A percentile compares a stretch with the other conserved stretches of the same genome.
phyloP scores from a whole-genome alignment of 2,329 filamentous ascomycete species.

The Sporothrix phasma region DNA sequence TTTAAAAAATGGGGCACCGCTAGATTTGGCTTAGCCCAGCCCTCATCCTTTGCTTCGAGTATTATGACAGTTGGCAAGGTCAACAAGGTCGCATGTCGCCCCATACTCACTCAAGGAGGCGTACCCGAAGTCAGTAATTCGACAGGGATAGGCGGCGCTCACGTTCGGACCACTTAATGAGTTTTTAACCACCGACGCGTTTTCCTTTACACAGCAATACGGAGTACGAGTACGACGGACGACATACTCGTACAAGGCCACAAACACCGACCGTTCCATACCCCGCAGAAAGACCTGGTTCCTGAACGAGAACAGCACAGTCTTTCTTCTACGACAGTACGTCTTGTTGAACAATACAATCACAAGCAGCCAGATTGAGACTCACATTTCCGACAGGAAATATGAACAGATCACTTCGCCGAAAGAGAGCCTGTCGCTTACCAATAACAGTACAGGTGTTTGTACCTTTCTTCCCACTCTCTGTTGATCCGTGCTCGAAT shows the following conservation, averaged over 20 bases:
- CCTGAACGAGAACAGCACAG: neutral
- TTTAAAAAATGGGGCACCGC: constrained; percentile 1
- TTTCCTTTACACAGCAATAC: neutral
- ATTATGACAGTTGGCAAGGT: neutral
- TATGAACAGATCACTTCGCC: too few species aligned
- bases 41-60: neutral
- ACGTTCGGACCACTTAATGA: neutral
- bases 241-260: too few species aligned
- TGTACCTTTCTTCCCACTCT: neutral
- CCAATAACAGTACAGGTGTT: neutral
- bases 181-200: neutral
- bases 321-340: neutral
- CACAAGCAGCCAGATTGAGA: neutral
- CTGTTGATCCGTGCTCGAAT: neutral
- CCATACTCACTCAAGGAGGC: neutral
- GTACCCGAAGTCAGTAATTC: too few species aligned
- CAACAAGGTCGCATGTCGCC: neutral
- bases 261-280: neutral
- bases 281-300: neutral
- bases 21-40: neutral
- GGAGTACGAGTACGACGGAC: too few species aligned
- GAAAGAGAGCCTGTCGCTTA: neutral
- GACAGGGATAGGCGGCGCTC: too few species aligned
- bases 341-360: neutral
- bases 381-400: too few species aligned